These are phyloP conservation scores for Coemansia sp. DNA, from an alignment of 192 early-diverging fungal species.

Conservation along the genomic window DNA sequence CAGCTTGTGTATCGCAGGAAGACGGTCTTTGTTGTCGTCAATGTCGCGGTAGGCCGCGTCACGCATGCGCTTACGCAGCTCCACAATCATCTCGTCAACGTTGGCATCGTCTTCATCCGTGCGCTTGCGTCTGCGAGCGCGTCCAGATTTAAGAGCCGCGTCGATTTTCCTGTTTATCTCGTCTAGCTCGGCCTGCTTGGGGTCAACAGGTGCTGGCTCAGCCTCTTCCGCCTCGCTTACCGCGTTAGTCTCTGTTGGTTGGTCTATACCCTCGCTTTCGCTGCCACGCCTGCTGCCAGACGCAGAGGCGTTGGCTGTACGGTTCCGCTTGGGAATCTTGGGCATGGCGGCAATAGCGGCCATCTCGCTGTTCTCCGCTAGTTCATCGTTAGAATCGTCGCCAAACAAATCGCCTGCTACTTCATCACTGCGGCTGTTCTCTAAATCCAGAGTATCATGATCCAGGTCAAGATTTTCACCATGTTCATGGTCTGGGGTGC, in stretches of 20 bases:
- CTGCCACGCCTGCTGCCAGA: neutral
- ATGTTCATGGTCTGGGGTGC: neutral
- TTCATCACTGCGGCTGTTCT: neutral
- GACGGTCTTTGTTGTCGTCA: conserved; percentile 54
- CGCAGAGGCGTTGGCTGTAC: neutral
- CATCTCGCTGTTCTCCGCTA: neutral
- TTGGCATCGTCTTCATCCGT: conserved; percentile 53
- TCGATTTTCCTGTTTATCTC: conserved; percentile 49
- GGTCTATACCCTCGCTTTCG: conserved; percentile 3
- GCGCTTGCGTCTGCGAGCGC: conserved; percentile 46
- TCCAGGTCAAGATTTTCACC: conserved; percentile 6
- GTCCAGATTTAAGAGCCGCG: conserved; percentile 41
- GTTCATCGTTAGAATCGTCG: neutral
- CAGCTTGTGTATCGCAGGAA: conserved; percentile 57
- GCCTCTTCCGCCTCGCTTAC: conserved; percentile 6
- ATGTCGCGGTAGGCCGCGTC: conserved; percentile 56
- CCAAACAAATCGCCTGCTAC: conserved; percentile 17
- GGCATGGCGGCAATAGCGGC: conserved; percentile 30
- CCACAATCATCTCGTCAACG: conserved; percentile 55
- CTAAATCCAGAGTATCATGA: neutral
- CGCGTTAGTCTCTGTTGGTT: neutral
- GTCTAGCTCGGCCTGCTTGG: conserved; percentile 53
- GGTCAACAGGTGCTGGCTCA: conserved; percentile 24
- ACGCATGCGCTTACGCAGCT: conserved; percentile 55
- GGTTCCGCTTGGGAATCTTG: conserved; percentile 45